Conservation (phyloP, 495 filamentous ascomycete species). For the Neurospora tetraspora region DNA sequence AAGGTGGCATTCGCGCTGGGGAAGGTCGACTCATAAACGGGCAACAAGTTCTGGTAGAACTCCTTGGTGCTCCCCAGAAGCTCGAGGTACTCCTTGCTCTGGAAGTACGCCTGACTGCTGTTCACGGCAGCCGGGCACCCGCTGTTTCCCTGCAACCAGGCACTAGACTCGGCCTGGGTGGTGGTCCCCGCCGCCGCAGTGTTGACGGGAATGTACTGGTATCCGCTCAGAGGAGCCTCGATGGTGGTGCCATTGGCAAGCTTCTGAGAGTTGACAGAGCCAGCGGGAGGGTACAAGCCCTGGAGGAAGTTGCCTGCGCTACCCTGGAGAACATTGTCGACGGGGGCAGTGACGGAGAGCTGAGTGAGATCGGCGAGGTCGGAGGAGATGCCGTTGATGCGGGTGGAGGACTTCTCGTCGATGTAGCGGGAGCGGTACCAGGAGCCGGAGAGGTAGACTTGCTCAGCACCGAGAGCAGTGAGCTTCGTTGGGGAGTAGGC, state of each 20-base stretch:
- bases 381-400: slow-evolving; percentile 38
- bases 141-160: slow-evolving; percentile 49
- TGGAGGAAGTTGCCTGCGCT: slow-evolving; percentile 71
- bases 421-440: slow-evolving; percentile 54
- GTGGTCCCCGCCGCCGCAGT: slow-evolving; percentile 35
- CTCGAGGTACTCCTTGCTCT: slow-evolving; percentile 45
- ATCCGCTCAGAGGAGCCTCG: slow-evolving; percentile 54
- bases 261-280: slow-evolving; percentile 32
- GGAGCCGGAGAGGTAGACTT: slow-evolving; percentile 51
- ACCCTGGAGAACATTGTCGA: slow-evolving; percentile 53
- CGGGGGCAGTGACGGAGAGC: slow-evolving; percentile 48
- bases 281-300: slow-evolving; percentile 69
- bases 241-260: slow-evolving; percentile 53
- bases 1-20: slow-evolving; percentile 42
- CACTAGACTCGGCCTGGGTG: slow-evolving; percentile 46
- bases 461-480: slow-evolving; percentile 58
- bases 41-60: slow-evolving; percentile 56
- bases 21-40: slow-evolving; percentile 53
- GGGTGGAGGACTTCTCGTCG: slow-evolving; percentile 24
- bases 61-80: slow-evolving; percentile 40
- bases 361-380: slow-evolving; percentile 49
- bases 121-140: slow-evolving; percentile 50
- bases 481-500: slow-evolving; percentile 41
- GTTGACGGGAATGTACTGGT: slow-evolving; percentile 60
- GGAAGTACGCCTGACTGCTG: slow-evolving; percentile 65